phyloP scores from a whole-genome alignment of 2,329 filamentous ascomycete genomes.

The Fusarium sp. region DNA sequence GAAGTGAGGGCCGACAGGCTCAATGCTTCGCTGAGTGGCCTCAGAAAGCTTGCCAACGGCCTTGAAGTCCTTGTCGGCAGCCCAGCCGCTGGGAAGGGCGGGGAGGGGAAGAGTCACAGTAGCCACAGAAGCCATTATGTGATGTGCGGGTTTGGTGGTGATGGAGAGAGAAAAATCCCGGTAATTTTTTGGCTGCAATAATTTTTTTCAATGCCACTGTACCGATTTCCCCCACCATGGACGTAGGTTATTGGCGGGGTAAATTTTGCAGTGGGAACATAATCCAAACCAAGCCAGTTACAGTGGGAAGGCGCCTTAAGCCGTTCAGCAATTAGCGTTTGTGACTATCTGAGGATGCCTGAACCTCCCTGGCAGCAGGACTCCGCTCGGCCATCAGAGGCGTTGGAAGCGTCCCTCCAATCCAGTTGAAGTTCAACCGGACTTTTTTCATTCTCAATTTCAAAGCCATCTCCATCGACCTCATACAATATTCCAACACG shows the following conservation, averaged over 20 bases:
- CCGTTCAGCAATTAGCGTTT: not conserved
- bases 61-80: constrained; percentile 93
- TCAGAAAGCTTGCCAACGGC: constrained; percentile 79
- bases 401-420: constrained; percentile 1
- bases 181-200: constrained; percentile 32
- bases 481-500: not conserved
- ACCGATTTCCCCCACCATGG: constrained; percentile 41
- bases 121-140: constrained; percentile 72
- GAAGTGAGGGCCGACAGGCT: constrained; percentile 97
- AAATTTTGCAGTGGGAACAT: constrained; percentile 26
- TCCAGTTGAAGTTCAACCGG: constrained; percentile 1
- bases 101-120: constrained; percentile 77
- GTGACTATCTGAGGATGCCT: not conserved
- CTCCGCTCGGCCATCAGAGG: not conserved
- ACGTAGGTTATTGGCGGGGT: constrained; percentile 42
- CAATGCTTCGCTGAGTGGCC: constrained; percentile 86
- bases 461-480: constrained; percentile 10
- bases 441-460: constrained; percentile 33
- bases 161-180: constrained; percentile 34
- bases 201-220: constrained; percentile 33
- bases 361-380: not conserved
- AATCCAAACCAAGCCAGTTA: not conserved
- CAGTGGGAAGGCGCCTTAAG: constrained; percentile 11
- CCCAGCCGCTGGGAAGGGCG: constrained; percentile 82
- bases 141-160: constrained; percentile 41